Conservation (phyloP, 2,329 filamentous ascomycete genomes). For the Beauveria australis region DNA sequence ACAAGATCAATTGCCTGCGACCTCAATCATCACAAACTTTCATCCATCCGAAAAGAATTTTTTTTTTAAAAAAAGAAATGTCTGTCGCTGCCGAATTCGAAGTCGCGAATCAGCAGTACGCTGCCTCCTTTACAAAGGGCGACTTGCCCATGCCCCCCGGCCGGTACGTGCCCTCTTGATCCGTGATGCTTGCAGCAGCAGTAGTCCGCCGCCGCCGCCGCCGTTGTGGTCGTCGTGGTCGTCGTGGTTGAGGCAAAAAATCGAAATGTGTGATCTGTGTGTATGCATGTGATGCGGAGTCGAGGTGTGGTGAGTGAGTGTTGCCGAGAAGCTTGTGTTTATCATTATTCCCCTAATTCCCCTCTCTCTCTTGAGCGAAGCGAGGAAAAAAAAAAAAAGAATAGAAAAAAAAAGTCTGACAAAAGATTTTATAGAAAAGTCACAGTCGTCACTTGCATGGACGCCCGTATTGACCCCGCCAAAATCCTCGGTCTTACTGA, state of each 20-base stretch:
- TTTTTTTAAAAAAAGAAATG: background rate
- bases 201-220: too few species aligned
- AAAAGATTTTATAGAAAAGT: conserved; percentile 23
- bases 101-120: conserved; percentile 42
- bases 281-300: too few species aligned
- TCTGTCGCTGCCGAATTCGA: conserved; percentile 20
- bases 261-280: background rate
- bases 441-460: conserved; percentile 65
- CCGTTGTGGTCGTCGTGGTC: too few species aligned
- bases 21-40: too few species aligned
- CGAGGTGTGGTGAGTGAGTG: too few species aligned
- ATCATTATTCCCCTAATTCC: background rate
- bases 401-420: too few species aligned
- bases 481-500: conserved; percentile 61
- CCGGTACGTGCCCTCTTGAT: conserved; percentile 31
- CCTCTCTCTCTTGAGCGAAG: background rate
- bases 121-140: conserved; percentile 58
- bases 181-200: background rate
- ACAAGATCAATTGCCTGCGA: too few species aligned
- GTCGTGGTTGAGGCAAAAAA: background rate
- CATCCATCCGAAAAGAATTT: too few species aligned
- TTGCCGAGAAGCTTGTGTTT: too few species aligned
- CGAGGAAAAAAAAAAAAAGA: background rate
- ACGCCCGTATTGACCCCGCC: conserved; percentile 63
- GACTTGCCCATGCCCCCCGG: conserved; percentile 56